Evolutionary conservation across 2,329 filamentous ascomycete species (phyloP).

Genomic region (Lasiodiplodia citricola): DNA sequence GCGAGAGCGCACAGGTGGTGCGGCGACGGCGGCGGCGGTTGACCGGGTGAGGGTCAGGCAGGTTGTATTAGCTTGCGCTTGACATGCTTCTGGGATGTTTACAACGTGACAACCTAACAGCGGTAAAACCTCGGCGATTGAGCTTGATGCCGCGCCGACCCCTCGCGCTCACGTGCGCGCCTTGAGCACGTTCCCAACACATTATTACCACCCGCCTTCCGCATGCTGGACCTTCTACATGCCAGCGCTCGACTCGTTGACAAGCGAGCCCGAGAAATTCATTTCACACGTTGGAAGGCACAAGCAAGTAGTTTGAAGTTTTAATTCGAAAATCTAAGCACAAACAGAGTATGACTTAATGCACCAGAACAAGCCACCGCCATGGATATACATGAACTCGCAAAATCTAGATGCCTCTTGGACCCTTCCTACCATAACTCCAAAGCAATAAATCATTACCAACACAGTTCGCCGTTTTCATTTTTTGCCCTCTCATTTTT

Average conservation of each 20-base stretch:
- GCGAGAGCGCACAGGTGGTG: constrained; percentile 10
- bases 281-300: neutral
- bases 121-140: neutral
- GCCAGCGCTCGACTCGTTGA: neutral
- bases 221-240: neutral
- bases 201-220: neutral
- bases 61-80: constrained; percentile 11
- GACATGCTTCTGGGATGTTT: constrained; percentile 17
- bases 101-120: neutral
- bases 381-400: constrained; percentile 18
- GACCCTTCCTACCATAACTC: neutral
- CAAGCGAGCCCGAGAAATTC: neutral
- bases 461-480: constrained; percentile 8
- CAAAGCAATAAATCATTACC: constrained; percentile 16
- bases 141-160: neutral
- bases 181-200: neutral
- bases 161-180: neutral
- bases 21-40: constrained; percentile 11
- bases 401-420: constrained; percentile 12
- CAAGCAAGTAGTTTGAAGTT: neutral
- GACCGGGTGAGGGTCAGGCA: constrained; percentile 23
- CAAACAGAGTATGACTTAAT: neutral
- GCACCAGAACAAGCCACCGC: constrained; percentile 10
- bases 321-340: constrained; percentile 7
- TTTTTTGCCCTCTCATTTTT: constrained; percentile 13